Evolutionary conservation across 305 asterid species (phyloP).

Genomic region (Fraxinus xanthoxyloides): DNA sequence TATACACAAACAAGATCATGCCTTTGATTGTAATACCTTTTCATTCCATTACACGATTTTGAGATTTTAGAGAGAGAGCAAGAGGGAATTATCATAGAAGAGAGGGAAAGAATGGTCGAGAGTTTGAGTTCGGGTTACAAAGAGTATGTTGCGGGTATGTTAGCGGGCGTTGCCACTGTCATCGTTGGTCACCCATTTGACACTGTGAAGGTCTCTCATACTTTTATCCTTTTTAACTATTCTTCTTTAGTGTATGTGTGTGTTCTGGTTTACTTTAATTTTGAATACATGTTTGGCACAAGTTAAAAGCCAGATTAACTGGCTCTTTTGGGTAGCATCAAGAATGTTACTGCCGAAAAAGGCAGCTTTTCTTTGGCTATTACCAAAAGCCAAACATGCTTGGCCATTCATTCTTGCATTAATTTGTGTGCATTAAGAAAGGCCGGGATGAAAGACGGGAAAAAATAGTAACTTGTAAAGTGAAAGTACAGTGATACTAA

Average conservation of each 20-base stretch:
- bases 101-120: conserved; percentile 37
- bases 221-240: neutral
- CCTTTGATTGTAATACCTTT: conserved; percentile 5
- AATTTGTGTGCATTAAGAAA: neutral
- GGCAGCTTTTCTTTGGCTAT: neutral
- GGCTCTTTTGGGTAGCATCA: neutral
- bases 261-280: neutral
- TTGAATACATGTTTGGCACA: neutral
- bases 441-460: neutral
- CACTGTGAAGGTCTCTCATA: conserved; percentile 72
- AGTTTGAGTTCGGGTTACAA: conserved; percentile 48
- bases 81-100: conserved; percentile 4
- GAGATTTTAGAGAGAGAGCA: conserved; percentile 9
- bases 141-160: conserved; percentile 81
- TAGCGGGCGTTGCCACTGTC: conserved; percentile 84
- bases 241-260: neutral
- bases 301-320: neutral
- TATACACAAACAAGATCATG: neutral
- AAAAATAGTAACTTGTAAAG: neutral
- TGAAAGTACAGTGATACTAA: conserved; percentile 8
- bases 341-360: neutral
- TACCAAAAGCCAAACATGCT: neutral
- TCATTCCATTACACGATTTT: conserved; percentile 14
- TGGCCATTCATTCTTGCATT: neutral
- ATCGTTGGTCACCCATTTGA: conserved; percentile 88